Percentiles rank a stretch among this genome's conserved stretches.
Evolutionary conservation across 2,329 filamentous ascomycete species (phyloP).

Genomic region (Cladosporium halotolerans): DNA sequence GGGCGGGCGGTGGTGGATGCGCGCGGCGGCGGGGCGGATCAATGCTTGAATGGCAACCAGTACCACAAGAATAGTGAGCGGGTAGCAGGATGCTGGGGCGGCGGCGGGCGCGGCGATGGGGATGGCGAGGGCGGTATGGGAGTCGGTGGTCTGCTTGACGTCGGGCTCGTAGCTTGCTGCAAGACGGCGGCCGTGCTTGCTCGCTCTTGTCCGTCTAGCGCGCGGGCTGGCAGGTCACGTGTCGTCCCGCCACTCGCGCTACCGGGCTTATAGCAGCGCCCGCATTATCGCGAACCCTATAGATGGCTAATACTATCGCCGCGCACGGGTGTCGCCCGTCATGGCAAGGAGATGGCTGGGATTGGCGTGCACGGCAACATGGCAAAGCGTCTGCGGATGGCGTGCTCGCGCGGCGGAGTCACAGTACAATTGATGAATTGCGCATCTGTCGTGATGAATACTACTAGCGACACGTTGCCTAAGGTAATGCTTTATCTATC

Average conservation of each 20-base stretch:
- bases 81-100: background rate
- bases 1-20: background rate
- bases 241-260: no score
- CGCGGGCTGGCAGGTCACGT: no score
- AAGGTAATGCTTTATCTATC: slow-evolving; percentile 2
- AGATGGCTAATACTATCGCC: no score
- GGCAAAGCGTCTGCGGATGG: no score
- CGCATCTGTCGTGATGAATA: background rate
- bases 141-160: background rate
- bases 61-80: slow-evolving; percentile 9
- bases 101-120: slow-evolving; percentile 1
- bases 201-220: background rate
- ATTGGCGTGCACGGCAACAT: no score
- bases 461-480: background rate
- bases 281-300: no score
- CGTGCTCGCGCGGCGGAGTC: background rate
- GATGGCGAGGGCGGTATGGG: background rate
- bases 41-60: slow-evolving; percentile 6
- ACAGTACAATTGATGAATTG: background rate
- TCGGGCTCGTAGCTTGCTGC: slow-evolving; percentile 3
- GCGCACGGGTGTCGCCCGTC: no score
- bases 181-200: no score
- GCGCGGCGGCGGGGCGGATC: slow-evolving; percentile 7
- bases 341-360: no score
- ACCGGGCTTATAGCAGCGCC: no score